Base-by-base conservation (phyloP, 2,329 filamentous ascomycete genomes). In the Scorias spongiosa region DNA sequence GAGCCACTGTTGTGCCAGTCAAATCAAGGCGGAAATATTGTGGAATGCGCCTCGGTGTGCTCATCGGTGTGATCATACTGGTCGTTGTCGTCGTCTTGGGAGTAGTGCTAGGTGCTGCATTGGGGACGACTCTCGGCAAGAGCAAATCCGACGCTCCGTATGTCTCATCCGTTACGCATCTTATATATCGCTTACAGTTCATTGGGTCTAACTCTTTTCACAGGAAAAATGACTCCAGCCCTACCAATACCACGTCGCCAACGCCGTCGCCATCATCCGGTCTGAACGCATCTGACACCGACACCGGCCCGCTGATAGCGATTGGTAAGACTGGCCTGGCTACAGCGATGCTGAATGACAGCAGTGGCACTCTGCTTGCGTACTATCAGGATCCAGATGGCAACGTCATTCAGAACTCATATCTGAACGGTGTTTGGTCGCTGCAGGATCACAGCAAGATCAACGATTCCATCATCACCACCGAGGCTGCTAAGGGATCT, bases 321-420 rank as follows among this genome's bases (percentile, higher is more conserved):
- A 44, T 44, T 29, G 40, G 42, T 10, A 46, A 46, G 20, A 48
- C 48, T 32, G 49, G 49, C 29, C 40, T 51, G n/a, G 46, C 49
- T 2, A 41, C 43, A 36, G 46, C 41, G 36, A 7, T 44, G 26
- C 29, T 43, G 14, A 11, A n/a, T 39, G 14, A 43, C 18, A 18
- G 36, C 41, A 41, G 29, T 38, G 38, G 39, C 20, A 20, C 14
- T 5, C 15, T 49, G 9, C 43, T 41, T 12, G 40, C 42, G 15
- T 51, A 49, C 41, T 51, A 48, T 39, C 42, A 48, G 34, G 44
- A 49, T 37, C 30, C 37, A 3, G 26, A 39, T 11, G 48, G 49
- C n/a, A 39, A 26, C 14, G 48, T 51, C 11, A 36, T 51, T 2
- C 47, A 51, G 39, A 43, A 43, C 29, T 26, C 42, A 12, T 51